A percentile compares a stretch with the other conserved stretches of the same genome.
Evolutionary conservation across 2,329 filamentous ascomycete species (phyloP).

Genomic region (Neofusicoccum cordaticola): DNA sequence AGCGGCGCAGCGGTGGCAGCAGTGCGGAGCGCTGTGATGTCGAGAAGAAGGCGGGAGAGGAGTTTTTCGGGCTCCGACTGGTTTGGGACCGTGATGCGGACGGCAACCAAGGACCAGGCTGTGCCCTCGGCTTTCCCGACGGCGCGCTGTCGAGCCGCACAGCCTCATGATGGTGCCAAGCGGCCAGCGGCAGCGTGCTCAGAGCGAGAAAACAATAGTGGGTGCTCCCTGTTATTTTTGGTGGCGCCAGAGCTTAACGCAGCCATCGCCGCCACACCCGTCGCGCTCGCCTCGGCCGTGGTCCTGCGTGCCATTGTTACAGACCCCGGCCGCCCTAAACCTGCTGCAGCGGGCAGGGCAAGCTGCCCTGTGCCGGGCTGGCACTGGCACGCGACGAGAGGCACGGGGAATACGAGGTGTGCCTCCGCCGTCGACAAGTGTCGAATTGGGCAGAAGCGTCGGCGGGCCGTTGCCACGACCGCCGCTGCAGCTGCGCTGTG

Average conservation of each 20-base stretch:
- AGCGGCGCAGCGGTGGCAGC: not conserved
- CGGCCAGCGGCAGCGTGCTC: not conserved
- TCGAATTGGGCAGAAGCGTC: not conserved
- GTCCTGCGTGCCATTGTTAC: conserved; percentile 9
- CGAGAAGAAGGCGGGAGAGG: no score
- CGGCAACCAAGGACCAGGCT: not conserved
- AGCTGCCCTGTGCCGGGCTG: not conserved
- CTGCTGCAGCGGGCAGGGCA: not conserved
- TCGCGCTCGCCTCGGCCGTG: not conserved
- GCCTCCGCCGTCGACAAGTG: not conserved
- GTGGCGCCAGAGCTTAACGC: conserved; percentile 7
- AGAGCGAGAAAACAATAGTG: not conserved
- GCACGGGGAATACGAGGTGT: not conserved
- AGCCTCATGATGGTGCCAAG: not conserved
- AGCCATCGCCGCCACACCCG: conserved; percentile 12
- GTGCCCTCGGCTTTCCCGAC: not conserved
- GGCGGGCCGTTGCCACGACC: not conserved
- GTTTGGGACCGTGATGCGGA: not conserved
- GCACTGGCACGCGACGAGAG: no score
- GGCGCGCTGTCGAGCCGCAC: not conserved
- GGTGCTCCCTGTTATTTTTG: conserved; percentile 3
- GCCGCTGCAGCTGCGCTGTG: not conserved
- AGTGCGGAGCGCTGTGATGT: not conserved
- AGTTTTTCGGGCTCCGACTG: not conserved
- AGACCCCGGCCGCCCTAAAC: conserved; percentile 1